phyloP scores from a whole-genome alignment of 768 basidiomycete species.

The Gymnopilus junonius region DNA sequence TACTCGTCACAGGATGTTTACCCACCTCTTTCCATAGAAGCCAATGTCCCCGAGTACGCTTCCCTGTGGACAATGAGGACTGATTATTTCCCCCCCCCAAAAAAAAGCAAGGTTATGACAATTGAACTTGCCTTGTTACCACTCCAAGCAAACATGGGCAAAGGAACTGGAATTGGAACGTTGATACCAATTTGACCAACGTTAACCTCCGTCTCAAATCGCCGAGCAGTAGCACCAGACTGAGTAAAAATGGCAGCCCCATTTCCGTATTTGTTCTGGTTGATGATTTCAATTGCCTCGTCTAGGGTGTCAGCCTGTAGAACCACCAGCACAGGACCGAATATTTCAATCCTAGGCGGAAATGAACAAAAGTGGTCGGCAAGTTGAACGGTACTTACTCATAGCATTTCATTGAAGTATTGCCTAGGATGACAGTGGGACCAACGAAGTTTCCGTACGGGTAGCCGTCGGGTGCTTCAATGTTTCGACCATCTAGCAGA shows the following conservation, averaged over 20 bases:
- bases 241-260: constrained; percentile 97
- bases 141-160: constrained; percentile 95
- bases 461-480: constrained; percentile 66
- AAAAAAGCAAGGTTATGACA: background rate
- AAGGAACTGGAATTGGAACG: constrained; percentile 89
- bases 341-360: constrained; percentile 82
- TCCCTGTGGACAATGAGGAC: constrained; percentile 38
- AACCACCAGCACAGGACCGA: constrained; percentile 87
- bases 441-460: constrained; percentile 94
- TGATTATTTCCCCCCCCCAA: constrained; percentile 4
- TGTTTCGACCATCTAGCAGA: constrained; percentile 80
- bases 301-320: constrained; percentile 84
- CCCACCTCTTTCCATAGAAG: constrained; percentile 88
- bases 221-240: constrained; percentile 92
- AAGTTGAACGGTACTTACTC: constrained; percentile 50
- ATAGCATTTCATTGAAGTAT: constrained; percentile 87
- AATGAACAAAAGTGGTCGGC: background rate
- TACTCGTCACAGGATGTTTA: constrained; percentile 14
- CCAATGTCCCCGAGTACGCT: constrained; percentile 86
- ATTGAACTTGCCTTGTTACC: constrained; percentile 74
- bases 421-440: constrained; percentile 86
- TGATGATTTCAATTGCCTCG: constrained; percentile 89
- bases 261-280: constrained; percentile 90
- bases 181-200: constrained; percentile 95
- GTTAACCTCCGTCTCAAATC: constrained; percentile 88